Evolutionary conservation across 129 eudicot species (phyloP).

Genomic region (Flaveria sonorensis): DNA sequence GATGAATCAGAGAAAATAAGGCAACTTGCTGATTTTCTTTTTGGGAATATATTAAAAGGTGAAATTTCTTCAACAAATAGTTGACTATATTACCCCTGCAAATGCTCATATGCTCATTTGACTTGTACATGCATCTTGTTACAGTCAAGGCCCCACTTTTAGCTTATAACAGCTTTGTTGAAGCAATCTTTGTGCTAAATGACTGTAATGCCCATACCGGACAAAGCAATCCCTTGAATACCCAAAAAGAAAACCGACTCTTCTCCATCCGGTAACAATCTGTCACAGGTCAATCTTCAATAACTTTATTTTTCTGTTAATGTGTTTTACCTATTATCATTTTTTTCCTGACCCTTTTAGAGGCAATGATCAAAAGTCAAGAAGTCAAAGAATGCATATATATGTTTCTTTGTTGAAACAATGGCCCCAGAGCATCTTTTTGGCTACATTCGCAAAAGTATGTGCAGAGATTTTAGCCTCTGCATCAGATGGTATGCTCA

Average conservation of each 20-base stretch:
- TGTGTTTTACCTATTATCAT: too few relatives aligned
- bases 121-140: slow-evolving; percentile 26
- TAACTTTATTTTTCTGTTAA: neutral
- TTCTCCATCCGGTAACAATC: slow-evolving; percentile 69
- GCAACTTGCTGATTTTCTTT: slow-evolving; percentile 87
- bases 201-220: slow-evolving; percentile 91
- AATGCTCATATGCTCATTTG: slow-evolving; percentile 14
- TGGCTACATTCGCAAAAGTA: slow-evolving; percentile 94
- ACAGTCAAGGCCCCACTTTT: slow-evolving; percentile 98
- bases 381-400: slow-evolving; percentile 87
- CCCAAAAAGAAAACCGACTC: slow-evolving; percentile 51
- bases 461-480: slow-evolving; percentile 95
- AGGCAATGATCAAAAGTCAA: slow-evolving; percentile 83
- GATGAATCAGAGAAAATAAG: slow-evolving; percentile 91
- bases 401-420: slow-evolving; percentile 83
- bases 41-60: slow-evolving; percentile 95
- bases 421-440: slow-evolving; percentile 97
- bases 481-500: slow-evolving; percentile 87
- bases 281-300: neutral
- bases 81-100: slow-evolving; percentile 25
- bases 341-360: slow-evolving; percentile 29
- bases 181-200: slow-evolving; percentile 88
- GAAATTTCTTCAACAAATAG: slow-evolving; percentile 12
- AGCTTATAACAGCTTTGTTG: slow-evolving; percentile 96
- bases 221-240: slow-evolving; percentile 52